These are phyloP conservation scores for Debaryomycetaceae sp. DNA, from an alignment of 1,139 yeast species.

Conservation along the genomic window DNA sequence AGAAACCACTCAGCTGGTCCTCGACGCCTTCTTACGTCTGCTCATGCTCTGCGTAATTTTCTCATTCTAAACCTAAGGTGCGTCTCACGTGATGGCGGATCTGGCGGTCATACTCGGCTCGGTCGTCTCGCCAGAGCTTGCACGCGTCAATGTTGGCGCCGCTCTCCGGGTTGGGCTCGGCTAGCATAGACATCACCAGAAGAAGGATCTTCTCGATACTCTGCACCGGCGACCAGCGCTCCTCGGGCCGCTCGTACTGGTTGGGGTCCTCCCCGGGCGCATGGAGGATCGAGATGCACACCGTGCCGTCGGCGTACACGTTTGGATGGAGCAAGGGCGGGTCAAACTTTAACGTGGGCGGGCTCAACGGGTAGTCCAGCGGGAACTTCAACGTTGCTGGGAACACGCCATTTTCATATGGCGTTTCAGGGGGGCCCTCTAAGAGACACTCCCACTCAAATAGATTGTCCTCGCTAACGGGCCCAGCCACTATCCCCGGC, in stretches of 20 bases:
- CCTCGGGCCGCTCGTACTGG: slow-evolving; percentile 91
- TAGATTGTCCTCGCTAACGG: slow-evolving; percentile 73
- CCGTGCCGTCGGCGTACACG: slow-evolving; percentile 89
- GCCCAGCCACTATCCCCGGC: slow-evolving; percentile 95
- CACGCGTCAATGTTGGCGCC: slow-evolving; percentile 98
- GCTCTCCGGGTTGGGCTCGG: slow-evolving; percentile 94
- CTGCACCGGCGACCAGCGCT: slow-evolving; percentile 97
- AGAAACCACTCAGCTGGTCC: not conserved
- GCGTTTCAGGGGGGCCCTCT: slow-evolving; percentile 91
- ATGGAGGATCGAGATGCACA: slow-evolving; percentile 90
- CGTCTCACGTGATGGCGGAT: slow-evolving; percentile 64
- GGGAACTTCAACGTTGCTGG: slow-evolving; percentile 85
- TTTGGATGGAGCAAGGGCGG: slow-evolving; percentile 91
- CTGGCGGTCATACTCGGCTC: slow-evolving; percentile 58
- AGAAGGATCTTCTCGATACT: slow-evolving; percentile 90
- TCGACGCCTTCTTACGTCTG: slow-evolving; percentile 1
- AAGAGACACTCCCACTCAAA: slow-evolving; percentile 88
- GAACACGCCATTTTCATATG: slow-evolving; percentile 91
- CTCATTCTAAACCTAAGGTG: slow-evolving; percentile 65
- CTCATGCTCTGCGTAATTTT: slow-evolving; percentile 8
- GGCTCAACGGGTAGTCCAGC: slow-evolving; percentile 84
- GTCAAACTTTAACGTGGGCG: slow-evolving; percentile 79
- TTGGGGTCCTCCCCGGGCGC: slow-evolving; percentile 97
- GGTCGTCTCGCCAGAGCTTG: slow-evolving; percentile 86
- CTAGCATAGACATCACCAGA: slow-evolving; percentile 92